Base-by-base conservation (phyloP, 2,329 filamentous ascomycete species). In the Colletotrichum nymphaeae region DNA sequence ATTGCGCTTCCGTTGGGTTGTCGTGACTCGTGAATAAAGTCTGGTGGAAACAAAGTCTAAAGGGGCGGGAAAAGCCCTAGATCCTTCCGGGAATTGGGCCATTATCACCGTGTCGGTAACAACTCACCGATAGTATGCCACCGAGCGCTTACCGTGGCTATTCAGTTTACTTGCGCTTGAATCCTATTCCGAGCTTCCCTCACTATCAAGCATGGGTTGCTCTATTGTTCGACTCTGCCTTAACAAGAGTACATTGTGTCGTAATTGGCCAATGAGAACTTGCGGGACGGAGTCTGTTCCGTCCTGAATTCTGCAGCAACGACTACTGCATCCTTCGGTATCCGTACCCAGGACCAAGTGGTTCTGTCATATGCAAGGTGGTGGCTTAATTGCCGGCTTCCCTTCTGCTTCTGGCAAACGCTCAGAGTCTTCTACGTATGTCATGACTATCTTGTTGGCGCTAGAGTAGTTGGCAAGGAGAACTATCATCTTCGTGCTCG, bases 341-440 rank as follows among this genome's bases (percentile, higher is more conserved):
- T 19, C 52, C n/a, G 58, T 56, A 35, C 42, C 35, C 52, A 32
- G 58, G 24, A 35, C 49, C 49, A 67, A 60, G 35, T 63, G 69
- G 53, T 5, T 37, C 69, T 30, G 49, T 9, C 5, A 22, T 12
- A 53, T 63, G 69, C 65, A 59, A 2, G 5, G 24, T 5, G 16
- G 69, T 59, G 58, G 65, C 16, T 37, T 35, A 12, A 32, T 12
- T 49, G 35, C 52, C 59, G 49, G 42, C 37, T 32, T 68, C 57
- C 7, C 26, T 63, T 37, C 65, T 72, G 8, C 37, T 69, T 53
- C n/a, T 16, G 57, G 66, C 19, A 58, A 24, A 49, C 56, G 56
- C 52, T 35, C 35, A 37, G 2, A 32, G 42, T 30, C 37, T 16
- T 28, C 14, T 46, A 56, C 16, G 42, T 55, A 16, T 53, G 52